Evolutionary conservation across 2,329 filamentous ascomycete species (phyloP).

Genomic region (Aureobasidium pullulans): DNA sequence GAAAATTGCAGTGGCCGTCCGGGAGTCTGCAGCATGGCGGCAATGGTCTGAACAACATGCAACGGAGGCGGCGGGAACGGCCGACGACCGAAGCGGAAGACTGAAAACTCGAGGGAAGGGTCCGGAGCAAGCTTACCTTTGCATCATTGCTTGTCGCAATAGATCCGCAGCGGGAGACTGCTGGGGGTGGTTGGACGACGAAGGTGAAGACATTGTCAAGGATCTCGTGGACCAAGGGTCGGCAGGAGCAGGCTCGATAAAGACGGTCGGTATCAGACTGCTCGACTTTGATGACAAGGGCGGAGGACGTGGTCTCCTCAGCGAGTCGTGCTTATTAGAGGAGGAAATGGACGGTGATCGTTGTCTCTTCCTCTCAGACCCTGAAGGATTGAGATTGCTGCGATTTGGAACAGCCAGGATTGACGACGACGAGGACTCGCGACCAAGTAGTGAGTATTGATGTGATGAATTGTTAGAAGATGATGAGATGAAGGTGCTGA

Average conservation of each 20-base stretch:
- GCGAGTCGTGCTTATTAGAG: conserved; percentile 9
- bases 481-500: background rate
- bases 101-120: conserved; percentile 13
- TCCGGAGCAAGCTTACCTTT: conserved; percentile 44
- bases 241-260: conserved; percentile 19
- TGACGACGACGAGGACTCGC: conserved; percentile 3
- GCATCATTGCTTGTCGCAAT: conserved; percentile 51
- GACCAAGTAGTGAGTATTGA: background rate
- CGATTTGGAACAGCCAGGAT: conserved; percentile 11
- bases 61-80: conserved; percentile 1
- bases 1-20: background rate
- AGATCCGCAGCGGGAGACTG: conserved; percentile 46
- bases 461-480: conserved; percentile 2
- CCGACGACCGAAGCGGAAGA: conserved; percentile 4
- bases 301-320: conserved; percentile 19
- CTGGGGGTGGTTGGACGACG: conserved; percentile 37
- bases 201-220: conserved; percentile 18
- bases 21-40: conserved; percentile 3
- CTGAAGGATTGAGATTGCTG: conserved; percentile 8
- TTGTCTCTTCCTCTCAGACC: conserved; percentile 10
- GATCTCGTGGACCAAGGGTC: conserved; percentile 22
- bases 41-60: background rate
- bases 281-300: conserved; percentile 31
- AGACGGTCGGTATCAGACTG: conserved; percentile 40
- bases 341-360: conserved; percentile 4